Base-by-base conservation (phyloP, 192 early-diverging fungal species). In the Linnemannia schmuckeri region DNA sequence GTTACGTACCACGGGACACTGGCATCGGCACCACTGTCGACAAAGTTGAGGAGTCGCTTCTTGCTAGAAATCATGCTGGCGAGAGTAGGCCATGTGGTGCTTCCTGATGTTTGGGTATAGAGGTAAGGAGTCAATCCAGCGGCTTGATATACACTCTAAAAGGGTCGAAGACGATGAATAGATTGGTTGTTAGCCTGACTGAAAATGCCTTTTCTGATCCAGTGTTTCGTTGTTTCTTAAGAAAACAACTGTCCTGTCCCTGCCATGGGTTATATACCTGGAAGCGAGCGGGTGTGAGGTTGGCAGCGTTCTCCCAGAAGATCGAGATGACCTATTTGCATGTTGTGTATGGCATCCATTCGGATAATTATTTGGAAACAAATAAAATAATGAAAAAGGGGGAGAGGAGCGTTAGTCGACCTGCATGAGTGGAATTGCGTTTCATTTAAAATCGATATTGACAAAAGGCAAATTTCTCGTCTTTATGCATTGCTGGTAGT, bases 1-100 rank as follows among this genome's bases (percentile, higher is more conserved):
- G 5, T 27, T 10, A n/a, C 76, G 78, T 90, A 93, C 96, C 96
- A 96, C 37, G 92, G 93, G 13, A 92, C 92, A 6, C 52, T 84
- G 5, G 91, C 82, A 79, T 95, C 92, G 33, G 92, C 89, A 15
- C 92, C 91, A 44, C 75, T 46, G 81, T 95, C 94, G 13, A 89
- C 70, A 72, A 93, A 92, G 30, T 94, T 93, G 1, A 96, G 93
- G 22, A 95, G 85, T 24, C 94, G 91, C 89, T 94, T 96, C 69
- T 91, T 92, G 38, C 78, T 80, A 33, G 75, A 37, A 57, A 97
- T 94, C 91, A 97, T 93, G 17, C 90, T 74, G 2, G 80, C 74
- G 6, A 96, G 90, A 40, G 95, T 95, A 4, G 95, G 94, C 96
- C 96, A 97, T 17, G 86, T 74, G n/a, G 78, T 5, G 54, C 30